Evolutionary conservation across 148 eudicot species (phyloP).

Genomic region (Silene latifolia): DNA sequence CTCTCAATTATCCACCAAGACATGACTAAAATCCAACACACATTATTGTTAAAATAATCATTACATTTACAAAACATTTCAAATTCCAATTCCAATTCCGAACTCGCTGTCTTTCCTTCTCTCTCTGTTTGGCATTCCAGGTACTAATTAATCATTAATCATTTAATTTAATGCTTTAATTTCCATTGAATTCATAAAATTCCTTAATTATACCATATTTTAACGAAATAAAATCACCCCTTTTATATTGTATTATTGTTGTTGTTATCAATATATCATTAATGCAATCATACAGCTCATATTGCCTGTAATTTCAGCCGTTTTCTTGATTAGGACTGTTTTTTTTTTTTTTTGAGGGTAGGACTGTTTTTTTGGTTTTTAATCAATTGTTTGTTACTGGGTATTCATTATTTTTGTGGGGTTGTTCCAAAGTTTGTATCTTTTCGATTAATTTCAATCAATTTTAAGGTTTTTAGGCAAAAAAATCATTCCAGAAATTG

Average conservation of each 20-base stretch:
- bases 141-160: not conserved
- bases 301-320: conserved; percentile 23
- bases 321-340: conserved; percentile 13
- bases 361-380: not conserved
- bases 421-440: not conserved
- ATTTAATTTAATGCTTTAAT: too few species aligned
- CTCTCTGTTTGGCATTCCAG: not conserved
- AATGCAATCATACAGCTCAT: conserved; percentile 27
- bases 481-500: not conserved
- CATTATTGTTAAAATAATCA: not conserved
- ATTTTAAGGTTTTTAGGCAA: conserved; percentile 13
- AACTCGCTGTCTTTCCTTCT: not conserved
- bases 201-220: too few species aligned
- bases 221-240: too few species aligned
- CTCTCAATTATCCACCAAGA: not conserved
- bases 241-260: not conserved
- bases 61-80: too few species aligned
- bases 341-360: too few species aligned
- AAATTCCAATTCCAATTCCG: not conserved
- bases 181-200: too few species aligned
- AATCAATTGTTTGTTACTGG: not conserved
- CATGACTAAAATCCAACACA: not conserved
- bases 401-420: not conserved
- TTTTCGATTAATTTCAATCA: not conserved
- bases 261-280: not conserved